A percentile compares a stretch with the other conserved stretches of the same genome.
phyloP scores from a whole-genome alignment of 2,329 filamentous ascomycete genomes.

The Sordariomycetes sp. region DNA sequence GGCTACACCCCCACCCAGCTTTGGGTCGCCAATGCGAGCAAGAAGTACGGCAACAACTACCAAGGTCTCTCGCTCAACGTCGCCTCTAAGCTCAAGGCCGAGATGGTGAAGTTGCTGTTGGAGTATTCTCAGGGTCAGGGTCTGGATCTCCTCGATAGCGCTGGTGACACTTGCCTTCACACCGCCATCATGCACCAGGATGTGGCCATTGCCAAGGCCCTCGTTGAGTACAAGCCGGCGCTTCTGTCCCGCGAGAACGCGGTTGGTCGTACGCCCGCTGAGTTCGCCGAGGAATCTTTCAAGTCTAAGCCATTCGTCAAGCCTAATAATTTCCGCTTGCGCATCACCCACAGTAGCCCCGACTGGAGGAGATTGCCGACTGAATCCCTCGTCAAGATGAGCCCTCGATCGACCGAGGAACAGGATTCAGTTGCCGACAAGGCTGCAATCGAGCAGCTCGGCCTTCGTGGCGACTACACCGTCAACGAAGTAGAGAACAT shows the following conservation, averaged over 20 bases:
- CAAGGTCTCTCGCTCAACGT: too few relatives aligned
- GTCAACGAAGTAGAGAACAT: constrained; percentile 14
- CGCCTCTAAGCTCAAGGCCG: constrained; percentile 18
- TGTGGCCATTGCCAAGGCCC: constrained; percentile 24
- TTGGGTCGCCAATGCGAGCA: constrained; percentile 35
- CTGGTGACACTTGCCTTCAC: constrained; percentile 59
- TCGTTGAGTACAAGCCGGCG: constrained; percentile 47
- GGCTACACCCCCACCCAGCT: constrained; percentile 56
- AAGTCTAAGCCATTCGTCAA: constrained; percentile 21
- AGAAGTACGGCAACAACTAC: too few relatives aligned
- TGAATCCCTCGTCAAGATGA: not conserved
- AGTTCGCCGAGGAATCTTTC: constrained; percentile 52
- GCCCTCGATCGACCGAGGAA: not conserved
- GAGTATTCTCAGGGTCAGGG: constrained; percentile 46
- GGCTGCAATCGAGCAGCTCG: constrained; percentile 11
- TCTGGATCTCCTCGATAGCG: constrained; percentile 49
- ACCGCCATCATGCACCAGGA: constrained; percentile 33
- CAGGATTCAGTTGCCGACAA: constrained; percentile 4
- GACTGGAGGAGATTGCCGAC: not conserved
- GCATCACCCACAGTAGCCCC: not conserved
- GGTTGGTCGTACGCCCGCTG: constrained; percentile 63
- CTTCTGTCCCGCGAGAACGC: constrained; percentile 66
- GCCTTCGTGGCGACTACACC: constrained; percentile 19
- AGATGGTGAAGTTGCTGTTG: constrained; percentile 39
- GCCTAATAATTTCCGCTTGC: constrained; percentile 1